Evolutionary conservation across 768 basidiomycete species (phyloP).

Genomic region (Cubamyces lactineus): DNA sequence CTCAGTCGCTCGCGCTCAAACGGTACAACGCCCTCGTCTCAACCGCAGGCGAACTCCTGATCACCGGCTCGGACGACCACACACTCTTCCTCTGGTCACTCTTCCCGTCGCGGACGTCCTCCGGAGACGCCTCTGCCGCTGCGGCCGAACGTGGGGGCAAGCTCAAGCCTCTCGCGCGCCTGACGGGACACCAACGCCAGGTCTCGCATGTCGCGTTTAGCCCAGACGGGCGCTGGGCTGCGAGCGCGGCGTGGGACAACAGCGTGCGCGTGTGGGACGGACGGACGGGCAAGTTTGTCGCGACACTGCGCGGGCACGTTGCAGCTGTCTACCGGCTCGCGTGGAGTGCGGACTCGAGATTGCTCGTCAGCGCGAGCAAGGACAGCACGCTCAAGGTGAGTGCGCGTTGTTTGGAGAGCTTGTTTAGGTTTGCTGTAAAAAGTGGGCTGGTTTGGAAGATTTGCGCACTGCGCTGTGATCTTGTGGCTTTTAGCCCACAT

Average conservation of each 20-base stretch:
- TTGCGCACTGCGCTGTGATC: too few species aligned
- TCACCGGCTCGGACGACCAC: constrained; percentile 97
- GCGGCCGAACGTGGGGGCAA: constrained; percentile 46
- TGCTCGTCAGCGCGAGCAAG: constrained; percentile 93
- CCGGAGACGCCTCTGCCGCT: constrained; percentile 41
- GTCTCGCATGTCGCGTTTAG: constrained; percentile 94
- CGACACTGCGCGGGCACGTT: constrained; percentile 89
- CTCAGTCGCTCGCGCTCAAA: constrained; percentile 71
- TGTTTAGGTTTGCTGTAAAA: too few species aligned
- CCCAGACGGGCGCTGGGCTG: constrained; percentile 91
- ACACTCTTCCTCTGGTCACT: constrained; percentile 96
- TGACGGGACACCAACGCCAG: constrained; percentile 95
- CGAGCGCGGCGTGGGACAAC: constrained; percentile 89
- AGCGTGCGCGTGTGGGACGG: constrained; percentile 94
- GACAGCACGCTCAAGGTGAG: constrained; percentile 93
- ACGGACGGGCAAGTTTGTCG: constrained; percentile 82
- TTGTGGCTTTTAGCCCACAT: too few species aligned
- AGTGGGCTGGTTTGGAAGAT: too few species aligned
- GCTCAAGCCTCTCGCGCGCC: constrained; percentile 71
- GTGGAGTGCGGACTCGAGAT: constrained; percentile 92
- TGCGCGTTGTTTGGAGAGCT: background rate
- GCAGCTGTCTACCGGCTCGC: constrained; percentile 92
- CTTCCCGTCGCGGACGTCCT: constrained; percentile 53
- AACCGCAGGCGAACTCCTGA: constrained; percentile 75
- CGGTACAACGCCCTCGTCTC: constrained; percentile 77